phyloP scores from a whole-genome alignment of 169 alveolate genomes.

The Pseudocohnilembus persalinus region DNA sequence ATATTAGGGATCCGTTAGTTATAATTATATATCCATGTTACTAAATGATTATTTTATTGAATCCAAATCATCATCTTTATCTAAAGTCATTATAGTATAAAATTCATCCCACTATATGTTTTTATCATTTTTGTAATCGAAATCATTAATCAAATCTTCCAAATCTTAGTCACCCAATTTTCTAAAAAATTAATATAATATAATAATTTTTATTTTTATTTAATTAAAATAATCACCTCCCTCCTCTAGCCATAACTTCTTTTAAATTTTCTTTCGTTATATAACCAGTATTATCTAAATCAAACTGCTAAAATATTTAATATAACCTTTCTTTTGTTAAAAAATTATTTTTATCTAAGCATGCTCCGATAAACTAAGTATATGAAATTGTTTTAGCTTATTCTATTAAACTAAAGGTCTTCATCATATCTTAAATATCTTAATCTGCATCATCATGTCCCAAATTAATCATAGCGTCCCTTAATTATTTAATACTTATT shows the following conservation, averaged over 20 bases:
- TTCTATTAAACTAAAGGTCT: slow-evolving; percentile 54
- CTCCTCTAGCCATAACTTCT: slow-evolving; percentile 37
- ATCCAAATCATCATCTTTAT: slow-evolving; percentile 2
- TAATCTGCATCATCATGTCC: slow-evolving; percentile 30
- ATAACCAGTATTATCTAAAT: slow-evolving; percentile 57
- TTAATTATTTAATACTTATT: slow-evolving; percentile 49
- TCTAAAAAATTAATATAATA: not conserved
- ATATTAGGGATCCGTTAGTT: no score
- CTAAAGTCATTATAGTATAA: slow-evolving; percentile 23
- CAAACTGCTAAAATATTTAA: slow-evolving; percentile 74
- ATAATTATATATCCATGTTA: not conserved
- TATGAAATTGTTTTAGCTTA: slow-evolving; percentile 48
- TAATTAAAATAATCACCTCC: slow-evolving; percentile 14
- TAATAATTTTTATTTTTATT: no score
- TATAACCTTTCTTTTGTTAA: slow-evolving; percentile 40
- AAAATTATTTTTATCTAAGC: slow-evolving; percentile 49
- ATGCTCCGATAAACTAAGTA: slow-evolving; percentile 76
- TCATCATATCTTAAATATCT: slow-evolving; percentile 46
- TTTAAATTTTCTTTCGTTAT: slow-evolving; percentile 67
- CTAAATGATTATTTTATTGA: not conserved
- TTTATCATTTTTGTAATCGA: slow-evolving; percentile 30
- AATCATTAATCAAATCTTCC: slow-evolving; percentile 25
- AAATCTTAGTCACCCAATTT: slow-evolving; percentile 11
- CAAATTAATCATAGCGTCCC: slow-evolving; percentile 27
- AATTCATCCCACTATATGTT: slow-evolving; percentile 31